Evolutionary conservation across 2,329 filamentous ascomycete genomes (phyloP).

Genomic region (Colletotrichum salicis): DNA sequence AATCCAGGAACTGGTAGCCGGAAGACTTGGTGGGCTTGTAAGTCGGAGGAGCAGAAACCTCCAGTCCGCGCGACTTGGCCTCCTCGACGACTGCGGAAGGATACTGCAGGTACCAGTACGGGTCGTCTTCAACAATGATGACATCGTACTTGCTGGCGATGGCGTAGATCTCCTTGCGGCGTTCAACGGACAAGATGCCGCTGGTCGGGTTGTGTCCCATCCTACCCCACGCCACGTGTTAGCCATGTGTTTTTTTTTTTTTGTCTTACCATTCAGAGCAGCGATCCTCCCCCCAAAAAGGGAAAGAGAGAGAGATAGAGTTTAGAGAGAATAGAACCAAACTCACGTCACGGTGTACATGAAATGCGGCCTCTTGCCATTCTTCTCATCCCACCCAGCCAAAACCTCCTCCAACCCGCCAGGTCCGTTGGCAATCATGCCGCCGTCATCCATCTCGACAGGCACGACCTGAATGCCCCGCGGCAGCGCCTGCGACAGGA

Average conservation of each 20-base stretch:
- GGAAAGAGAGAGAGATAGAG: neutral
- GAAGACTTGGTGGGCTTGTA: constrained; percentile 53
- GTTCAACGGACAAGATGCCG: constrained; percentile 76
- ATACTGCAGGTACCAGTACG: constrained; percentile 95
- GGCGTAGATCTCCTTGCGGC: constrained; percentile 82
- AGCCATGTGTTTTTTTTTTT: constrained; percentile 17
- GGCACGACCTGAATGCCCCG: constrained; percentile 78
- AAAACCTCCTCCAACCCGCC: constrained; percentile 83
- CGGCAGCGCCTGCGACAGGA: constrained; percentile 73
- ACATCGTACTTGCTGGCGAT: constrained; percentile 87
- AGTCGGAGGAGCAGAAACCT: constrained; percentile 39
- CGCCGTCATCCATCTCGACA: constrained; percentile 80
- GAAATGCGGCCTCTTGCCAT: constrained; percentile 81
- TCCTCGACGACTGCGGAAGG: constrained; percentile 71
- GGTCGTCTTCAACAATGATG: constrained; percentile 92
- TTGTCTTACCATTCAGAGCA: neutral
- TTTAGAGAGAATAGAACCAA: neutral
- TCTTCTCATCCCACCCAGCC: constrained; percentile 80
- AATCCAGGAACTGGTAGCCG: constrained; percentile 84
- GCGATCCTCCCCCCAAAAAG: neutral
- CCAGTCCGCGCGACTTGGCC: constrained; percentile 58
- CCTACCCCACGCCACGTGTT: constrained; percentile 22
- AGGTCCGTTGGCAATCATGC: constrained; percentile 79
- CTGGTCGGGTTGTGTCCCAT: constrained; percentile 88
- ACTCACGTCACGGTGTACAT: constrained; percentile 91